phyloP scores from a whole-genome alignment of 139 green algal species.

The Raphidocelis subcapitata region DNA sequence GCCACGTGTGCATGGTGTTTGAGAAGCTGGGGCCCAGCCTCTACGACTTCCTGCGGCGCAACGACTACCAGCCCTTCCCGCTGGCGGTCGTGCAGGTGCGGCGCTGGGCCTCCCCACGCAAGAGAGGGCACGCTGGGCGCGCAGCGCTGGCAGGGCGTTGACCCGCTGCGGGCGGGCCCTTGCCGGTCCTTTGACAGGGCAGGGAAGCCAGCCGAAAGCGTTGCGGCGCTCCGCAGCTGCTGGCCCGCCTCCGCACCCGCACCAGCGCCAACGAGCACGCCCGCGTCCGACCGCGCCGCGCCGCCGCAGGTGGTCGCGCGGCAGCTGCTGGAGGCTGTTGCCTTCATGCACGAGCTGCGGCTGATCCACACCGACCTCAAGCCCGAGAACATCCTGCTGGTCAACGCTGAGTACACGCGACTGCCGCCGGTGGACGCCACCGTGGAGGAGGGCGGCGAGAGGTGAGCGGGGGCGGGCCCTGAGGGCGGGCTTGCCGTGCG shows the following conservation, averaged over 20 bases:
- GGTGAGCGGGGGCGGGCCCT: background rate
- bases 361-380: conserved; percentile 99
- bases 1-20: conserved; percentile 99
- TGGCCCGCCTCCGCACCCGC: too few relatives aligned
- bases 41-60: conserved; percentile 95
- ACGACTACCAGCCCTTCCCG: conserved; percentile 90
- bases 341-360: conserved; percentile 88
- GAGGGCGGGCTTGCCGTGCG: too few relatives aligned
- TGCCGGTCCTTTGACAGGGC: too few relatives aligned
- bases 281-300: background rate
- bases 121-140: too few relatives aligned
- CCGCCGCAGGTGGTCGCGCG: conserved; percentile 52
- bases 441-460: background rate
- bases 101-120: background rate
- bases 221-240: too few relatives aligned
- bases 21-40: conserved; percentile 91
- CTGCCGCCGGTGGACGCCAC: conserved; percentile 7
- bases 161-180: too few relatives aligned
- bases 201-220: too few relatives aligned
- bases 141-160: background rate
- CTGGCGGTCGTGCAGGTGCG: conserved; percentile 77
- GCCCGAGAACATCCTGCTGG: conserved; percentile 98
- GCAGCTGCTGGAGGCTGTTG: conserved; percentile 81
- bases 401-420: conserved; percentile 47
- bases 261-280: too few relatives aligned